phyloP scores from a whole-genome alignment of 2,329 filamentous ascomycete genomes.

The Exophiala phaeomuriformis region DNA sequence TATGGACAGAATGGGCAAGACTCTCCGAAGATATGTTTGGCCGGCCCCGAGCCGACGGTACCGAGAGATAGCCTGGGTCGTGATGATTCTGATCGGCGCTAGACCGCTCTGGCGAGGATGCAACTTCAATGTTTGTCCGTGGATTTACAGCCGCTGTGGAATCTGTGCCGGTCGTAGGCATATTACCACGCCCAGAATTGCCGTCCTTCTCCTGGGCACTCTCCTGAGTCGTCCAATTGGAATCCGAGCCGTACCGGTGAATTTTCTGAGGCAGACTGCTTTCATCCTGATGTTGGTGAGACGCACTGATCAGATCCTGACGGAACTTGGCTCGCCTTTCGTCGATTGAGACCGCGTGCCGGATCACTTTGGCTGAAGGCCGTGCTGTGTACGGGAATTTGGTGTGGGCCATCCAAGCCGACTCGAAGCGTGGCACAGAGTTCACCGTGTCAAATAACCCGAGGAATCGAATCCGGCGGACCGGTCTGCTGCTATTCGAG shows the following conservation, averaged over 20 bases:
- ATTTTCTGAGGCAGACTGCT: conserved; percentile 2
- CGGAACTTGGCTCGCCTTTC: conserved; percentile 53
- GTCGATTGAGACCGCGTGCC: conserved; percentile 53
- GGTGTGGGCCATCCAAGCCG: conserved; percentile 62
- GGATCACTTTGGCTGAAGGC: conserved; percentile 48
- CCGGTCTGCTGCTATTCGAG: conserved; percentile 48
- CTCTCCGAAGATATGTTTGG: conserved; percentile 12
- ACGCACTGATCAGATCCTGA: conserved; percentile 49
- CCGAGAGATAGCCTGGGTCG: not conserved
- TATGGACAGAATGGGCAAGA: conserved; percentile 9
- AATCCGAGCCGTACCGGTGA: conserved; percentile 15
- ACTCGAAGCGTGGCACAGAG: conserved; percentile 69
- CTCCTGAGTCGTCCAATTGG: conserved; percentile 6
- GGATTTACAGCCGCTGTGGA: not conserved
- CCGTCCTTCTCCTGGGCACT: not conserved
- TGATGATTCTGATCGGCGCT: not conserved
- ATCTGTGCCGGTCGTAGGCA: not conserved
- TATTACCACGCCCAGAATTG: not conserved
- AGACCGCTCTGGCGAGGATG: not conserved
- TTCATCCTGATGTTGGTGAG: conserved; percentile 10
- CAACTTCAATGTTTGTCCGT: not conserved
- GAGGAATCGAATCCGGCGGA: conserved; percentile 65
- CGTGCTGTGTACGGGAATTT: conserved; percentile 59
- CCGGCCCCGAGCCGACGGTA: not conserved
- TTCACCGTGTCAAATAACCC: conserved; percentile 80